phyloP scores from a whole-genome alignment of 208 protist genomes.

The Crithidia bombi region DNA sequence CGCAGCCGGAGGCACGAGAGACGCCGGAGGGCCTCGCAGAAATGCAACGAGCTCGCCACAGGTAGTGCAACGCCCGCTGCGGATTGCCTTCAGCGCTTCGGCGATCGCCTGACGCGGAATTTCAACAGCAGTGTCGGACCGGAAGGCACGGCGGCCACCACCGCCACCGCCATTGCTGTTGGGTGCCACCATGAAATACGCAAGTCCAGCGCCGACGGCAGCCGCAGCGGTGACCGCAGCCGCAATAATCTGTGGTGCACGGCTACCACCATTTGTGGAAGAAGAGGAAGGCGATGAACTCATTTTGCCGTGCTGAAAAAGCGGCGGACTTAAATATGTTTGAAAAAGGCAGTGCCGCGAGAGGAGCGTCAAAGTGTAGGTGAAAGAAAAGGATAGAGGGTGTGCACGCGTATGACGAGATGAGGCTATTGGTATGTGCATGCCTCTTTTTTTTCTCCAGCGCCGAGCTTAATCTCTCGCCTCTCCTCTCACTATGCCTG shows the following conservation, averaged over 20 bases:
- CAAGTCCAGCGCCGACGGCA: constrained; percentile 20
- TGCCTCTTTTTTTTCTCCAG: too few species aligned
- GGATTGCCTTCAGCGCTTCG: constrained; percentile 46
- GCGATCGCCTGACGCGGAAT: constrained; percentile 47
- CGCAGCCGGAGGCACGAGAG: constrained; percentile 12
- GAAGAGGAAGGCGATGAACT: constrained; percentile 9
- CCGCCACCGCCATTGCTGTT: constrained; percentile 12
- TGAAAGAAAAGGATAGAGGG: too few species aligned
- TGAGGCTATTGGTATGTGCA: too few species aligned
- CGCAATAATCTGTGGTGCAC: constrained; percentile 23
- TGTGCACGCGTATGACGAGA: too few species aligned
- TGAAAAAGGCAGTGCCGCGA: too few species aligned
- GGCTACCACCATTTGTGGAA: background rate
- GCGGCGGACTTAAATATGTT: too few species aligned
- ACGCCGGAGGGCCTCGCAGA: constrained; percentile 46
- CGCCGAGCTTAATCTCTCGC: too few species aligned
- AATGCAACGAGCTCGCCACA: constrained; percentile 59
- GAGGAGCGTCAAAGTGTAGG: too few species aligned
- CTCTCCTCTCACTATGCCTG: too few species aligned
- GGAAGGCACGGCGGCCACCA: constrained; percentile 25
- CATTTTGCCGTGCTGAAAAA: background rate
- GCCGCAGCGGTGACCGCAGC: constrained; percentile 30
- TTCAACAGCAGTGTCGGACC: constrained; percentile 26
- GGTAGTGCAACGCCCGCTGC: constrained; percentile 36
- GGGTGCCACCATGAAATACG: constrained; percentile 3